Base-by-base conservation (phyloP, 768 basidiomycete species). In the Tephrocybe sp. region DNA sequence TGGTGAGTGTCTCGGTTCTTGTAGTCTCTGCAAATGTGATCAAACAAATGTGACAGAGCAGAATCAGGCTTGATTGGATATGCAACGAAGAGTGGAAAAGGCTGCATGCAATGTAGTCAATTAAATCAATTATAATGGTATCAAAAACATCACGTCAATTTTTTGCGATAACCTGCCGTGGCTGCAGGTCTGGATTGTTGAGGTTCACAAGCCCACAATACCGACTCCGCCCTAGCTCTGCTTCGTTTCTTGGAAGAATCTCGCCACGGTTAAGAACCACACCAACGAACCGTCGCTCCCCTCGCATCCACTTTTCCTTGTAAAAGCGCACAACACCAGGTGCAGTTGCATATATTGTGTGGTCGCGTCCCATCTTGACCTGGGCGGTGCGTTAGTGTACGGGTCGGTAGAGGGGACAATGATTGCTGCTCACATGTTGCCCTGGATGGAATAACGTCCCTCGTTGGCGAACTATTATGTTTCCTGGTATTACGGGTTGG, bases 251-350 rank as follows among this genome's bases (percentile, higher is more conserved):
- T 4, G 97, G 97, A 16, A 99, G 78, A 52, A 75, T 81, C 61
- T 99, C 94, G 25, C 90, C 90, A 43, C 83, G 82, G 41, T 84
- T 77, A 22, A 88, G 75, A 7, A 91, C 91, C 27, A 99, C 76
- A 23, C 97, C 97, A 39, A 97, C 77, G 58, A 79, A 92, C 60
- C 81, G 83, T 43, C 90, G 82, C 58, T 88, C 82, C 42, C 82
- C 78, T 23, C 82, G 76, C 74, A 83, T 77, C 72, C 82, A 83
- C 49, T 84, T 86, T 64, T 82, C 73, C 66, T 84, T 87, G 82
- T 97, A 99, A 70, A 94, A 98, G 34, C 93, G 90, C 31, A 99
- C 91, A 62, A 81, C 93, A 11, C 97, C 97, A 0, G 95, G 94
- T 4, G 84, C 84, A 2, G 81, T 75, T 21, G 97, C 94, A 62